Base-by-base conservation (phyloP, 2,329 filamentous ascomycete species). In the Fusarium heterosporum region DNA sequence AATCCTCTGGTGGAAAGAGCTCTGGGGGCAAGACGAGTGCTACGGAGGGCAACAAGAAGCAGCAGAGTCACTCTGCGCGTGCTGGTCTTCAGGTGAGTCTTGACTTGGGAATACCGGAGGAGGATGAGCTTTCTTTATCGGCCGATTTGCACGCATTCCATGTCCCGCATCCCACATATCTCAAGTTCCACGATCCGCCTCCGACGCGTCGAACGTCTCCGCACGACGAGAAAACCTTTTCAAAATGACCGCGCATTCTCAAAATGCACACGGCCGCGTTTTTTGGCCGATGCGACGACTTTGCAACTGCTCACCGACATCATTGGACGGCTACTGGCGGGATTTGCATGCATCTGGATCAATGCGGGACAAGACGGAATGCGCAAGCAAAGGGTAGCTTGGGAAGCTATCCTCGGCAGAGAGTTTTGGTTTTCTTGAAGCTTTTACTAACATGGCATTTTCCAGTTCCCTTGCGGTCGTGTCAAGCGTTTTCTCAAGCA, bases 401-500 rank as follows among this genome's bases (percentile, higher is more conserved):
- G 41, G 47, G 29, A 34, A 63, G 51, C 55, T 51, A 48, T 28
- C 25, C 36, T 42, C 64, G 62, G 54, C 54, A 46, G 55, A 57
- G 57, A 41, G 43, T 55, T 10, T 32, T 54, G 22, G 4, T 40
- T 43, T 30, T 36, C 29, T 46, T 29, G 10, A n/a, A 26, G 29
- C 34, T 36, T 10, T 51, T 50, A 61, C 75, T 77, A 54, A 78
- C 61, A 29, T 42, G 42, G 34, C 16, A 45, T 55, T 55, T 61
- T 70, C 61, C 78, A 99, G 96, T 99, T 99, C 81, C 96, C 96
- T 65, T 99, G 96, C 80, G 96, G 96, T 83, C 96, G 96, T 90
- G 96, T 99, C 82, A 99, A 99, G 91, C 94, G 96, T 84, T 98
- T 98, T 85, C 87, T 99, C 79, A 97, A 98, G 89, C 93, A 93